Conservation (phyloP, 805 yeast genomes). For the Saturnispora besseyi region DNA sequence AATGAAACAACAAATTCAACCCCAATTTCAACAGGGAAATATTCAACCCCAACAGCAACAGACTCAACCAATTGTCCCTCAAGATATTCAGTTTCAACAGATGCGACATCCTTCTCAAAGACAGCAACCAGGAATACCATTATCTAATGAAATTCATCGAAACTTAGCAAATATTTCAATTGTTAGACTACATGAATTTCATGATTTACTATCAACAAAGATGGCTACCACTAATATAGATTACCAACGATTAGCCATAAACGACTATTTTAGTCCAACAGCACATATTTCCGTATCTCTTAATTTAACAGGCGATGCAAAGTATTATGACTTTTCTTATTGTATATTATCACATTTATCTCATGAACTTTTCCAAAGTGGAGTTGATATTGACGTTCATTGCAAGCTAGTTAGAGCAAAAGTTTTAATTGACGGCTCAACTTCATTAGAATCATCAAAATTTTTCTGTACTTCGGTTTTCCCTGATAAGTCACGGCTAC, state of each 20-base stretch:
- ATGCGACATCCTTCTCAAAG: constrained; percentile 9
- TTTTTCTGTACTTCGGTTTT: constrained; percentile 43
- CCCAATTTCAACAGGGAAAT: not conserved
- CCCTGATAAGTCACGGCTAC: constrained; percentile 62
- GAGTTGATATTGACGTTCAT: constrained; percentile 41
- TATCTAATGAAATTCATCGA: constrained; percentile 20
- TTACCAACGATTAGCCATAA: constrained; percentile 42
- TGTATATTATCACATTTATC: constrained; percentile 58
- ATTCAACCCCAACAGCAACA: constrained; percentile 19
- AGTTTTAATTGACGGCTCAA: constrained; percentile 43
- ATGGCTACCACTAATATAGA: constrained; percentile 34
- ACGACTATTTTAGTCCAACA: constrained; percentile 44
- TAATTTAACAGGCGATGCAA: constrained; percentile 35
- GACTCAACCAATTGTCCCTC: constrained; percentile 15
- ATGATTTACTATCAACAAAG: constrained; percentile 32
- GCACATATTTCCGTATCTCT: constrained; percentile 41
- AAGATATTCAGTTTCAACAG: constrained; percentile 3
- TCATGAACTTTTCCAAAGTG: constrained; percentile 43
- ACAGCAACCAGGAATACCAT: not conserved
- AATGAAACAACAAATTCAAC: constrained; percentile 4
- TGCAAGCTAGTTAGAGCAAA: constrained; percentile 44
- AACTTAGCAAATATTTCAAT: constrained; percentile 41
- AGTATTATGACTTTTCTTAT: constrained; percentile 56
- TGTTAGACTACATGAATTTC: constrained; percentile 39
- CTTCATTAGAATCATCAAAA: constrained; percentile 45